Percentiles rank a stretch among this genome's conserved stretches.
Conservation (phyloP, 1,139 yeast genomes). For the Protomyces macrosporus region DNA sequence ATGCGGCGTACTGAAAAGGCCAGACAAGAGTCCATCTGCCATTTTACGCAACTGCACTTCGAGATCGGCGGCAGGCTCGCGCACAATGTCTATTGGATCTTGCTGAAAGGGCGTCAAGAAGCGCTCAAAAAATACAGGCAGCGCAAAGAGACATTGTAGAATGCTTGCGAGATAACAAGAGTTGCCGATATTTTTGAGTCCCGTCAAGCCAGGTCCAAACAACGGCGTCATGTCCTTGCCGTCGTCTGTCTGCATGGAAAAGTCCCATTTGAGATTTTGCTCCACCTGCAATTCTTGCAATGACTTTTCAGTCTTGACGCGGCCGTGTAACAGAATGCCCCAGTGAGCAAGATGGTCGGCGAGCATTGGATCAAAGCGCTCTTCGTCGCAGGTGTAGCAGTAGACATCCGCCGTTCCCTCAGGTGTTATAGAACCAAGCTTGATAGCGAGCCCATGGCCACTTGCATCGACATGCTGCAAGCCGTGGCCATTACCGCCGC, state of each 20-base stretch:
- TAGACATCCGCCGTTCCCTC: constrained; percentile 67
- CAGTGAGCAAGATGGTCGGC: constrained; percentile 49
- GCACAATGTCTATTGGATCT: constrained; percentile 25
- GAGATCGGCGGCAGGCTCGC: constrained; percentile 60
- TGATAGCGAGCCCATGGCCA: constrained; percentile 76
- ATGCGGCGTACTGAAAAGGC: constrained; percentile 54
- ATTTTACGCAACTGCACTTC: constrained; percentile 68
- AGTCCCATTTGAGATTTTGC: constrained; percentile 91
- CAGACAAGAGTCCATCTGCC: constrained; percentile 72
- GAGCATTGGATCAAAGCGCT: constrained; percentile 66
- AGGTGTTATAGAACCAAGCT: constrained; percentile 78
- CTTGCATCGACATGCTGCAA: constrained; percentile 56
- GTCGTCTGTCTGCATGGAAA: constrained; percentile 65
- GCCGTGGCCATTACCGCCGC: constrained; percentile 84
- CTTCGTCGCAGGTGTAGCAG: constrained; percentile 86
- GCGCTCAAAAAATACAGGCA: constrained; percentile 39
- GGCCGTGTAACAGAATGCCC: constrained; percentile 65
- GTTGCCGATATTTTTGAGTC: constrained; percentile 83
- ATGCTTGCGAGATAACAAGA: constrained; percentile 86
- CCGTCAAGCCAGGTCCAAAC: constrained; percentile 67
- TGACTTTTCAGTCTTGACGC: constrained; percentile 67
- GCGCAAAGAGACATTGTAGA: constrained; percentile 60
- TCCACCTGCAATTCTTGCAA: constrained; percentile 85
- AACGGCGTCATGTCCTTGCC: constrained; percentile 64
- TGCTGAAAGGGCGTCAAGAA: constrained; percentile 32